phyloP scores from a whole-genome alignment of 495 filamentous ascomycete species.

The Apodospora peruviana region DNA sequence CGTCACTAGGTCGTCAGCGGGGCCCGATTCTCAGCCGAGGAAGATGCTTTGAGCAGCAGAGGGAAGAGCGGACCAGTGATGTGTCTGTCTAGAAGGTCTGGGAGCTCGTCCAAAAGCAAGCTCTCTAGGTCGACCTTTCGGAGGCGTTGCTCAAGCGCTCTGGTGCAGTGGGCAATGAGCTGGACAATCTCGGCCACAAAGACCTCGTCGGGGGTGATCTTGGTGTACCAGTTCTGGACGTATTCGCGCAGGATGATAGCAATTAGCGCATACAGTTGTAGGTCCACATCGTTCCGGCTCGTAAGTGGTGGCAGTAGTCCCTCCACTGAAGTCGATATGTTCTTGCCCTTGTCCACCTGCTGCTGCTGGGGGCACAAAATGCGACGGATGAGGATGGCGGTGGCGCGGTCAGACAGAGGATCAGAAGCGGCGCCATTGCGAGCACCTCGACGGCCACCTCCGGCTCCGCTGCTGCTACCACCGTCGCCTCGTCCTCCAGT shows the following conservation, averaged over 20 bases:
- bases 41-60: not conserved
- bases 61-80: constrained; percentile 58
- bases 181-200: constrained; percentile 83
- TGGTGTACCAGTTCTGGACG: constrained; percentile 86
- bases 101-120: constrained; percentile 82
- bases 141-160: constrained; percentile 77
- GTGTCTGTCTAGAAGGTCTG: constrained; percentile 74
- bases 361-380: constrained; percentile 46
- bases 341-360: constrained; percentile 40
- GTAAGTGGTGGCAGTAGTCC: constrained; percentile 87
- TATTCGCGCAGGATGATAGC: constrained; percentile 84
- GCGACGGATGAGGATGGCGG: constrained; percentile 45
- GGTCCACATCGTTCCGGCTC: constrained; percentile 84
- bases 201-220: constrained; percentile 81
- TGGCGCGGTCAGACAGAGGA: constrained; percentile 47
- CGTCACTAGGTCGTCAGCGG: constrained; percentile 10
- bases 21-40: not conserved
- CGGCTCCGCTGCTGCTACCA: constrained; percentile 1
- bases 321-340: constrained; percentile 47
- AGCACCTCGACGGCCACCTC: constrained; percentile 21
- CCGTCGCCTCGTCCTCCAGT: not conserved
- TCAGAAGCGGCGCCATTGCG: constrained; percentile 27
- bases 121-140: constrained; percentile 76
- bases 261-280: constrained; percentile 86
- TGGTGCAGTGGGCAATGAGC: constrained; percentile 84